phyloP scores from a whole-genome alignment of 106 monocot species.

The Posidonia australis region DNA sequence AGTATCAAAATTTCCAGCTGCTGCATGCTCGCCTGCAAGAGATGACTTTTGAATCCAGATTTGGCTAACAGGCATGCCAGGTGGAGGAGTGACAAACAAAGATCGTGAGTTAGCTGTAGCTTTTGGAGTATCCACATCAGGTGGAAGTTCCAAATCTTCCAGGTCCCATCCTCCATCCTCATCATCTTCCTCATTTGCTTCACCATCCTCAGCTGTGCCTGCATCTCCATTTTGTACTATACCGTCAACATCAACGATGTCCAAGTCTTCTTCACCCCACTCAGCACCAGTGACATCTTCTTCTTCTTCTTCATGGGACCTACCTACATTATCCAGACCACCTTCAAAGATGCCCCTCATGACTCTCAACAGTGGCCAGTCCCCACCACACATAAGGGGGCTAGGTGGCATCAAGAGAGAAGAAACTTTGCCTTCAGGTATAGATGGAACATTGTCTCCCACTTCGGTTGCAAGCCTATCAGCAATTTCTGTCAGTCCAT shows the following conservation, averaged over 20 bases:
- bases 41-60: conserved; percentile 89
- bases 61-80: conserved; percentile 87
- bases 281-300: conserved; percentile 39
- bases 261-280: conserved; percentile 77
- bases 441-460: conserved; percentile 52
- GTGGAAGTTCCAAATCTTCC: conserved; percentile 73
- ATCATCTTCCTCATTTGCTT: conserved; percentile 43
- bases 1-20: conserved; percentile 80
- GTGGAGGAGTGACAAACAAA: conserved; percentile 51
- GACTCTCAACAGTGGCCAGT: conserved; percentile 77
- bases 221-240: conserved; percentile 39
- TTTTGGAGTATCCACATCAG: conserved; percentile 52
- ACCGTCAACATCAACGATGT: conserved; percentile 52
- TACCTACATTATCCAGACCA: conserved; percentile 48
- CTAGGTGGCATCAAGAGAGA: conserved; percentile 69
- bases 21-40: conserved; percentile 79
- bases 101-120: conserved; percentile 32
- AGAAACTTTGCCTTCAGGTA: conserved; percentile 44
- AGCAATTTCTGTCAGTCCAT: conserved; percentile 59
- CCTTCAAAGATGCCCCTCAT: conserved; percentile 86
- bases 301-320: conserved; percentile 49
- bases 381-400: conserved; percentile 53
- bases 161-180: conserved; percentile 86
- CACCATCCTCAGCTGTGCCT: conserved; percentile 38
- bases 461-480: conserved; percentile 69